These are phyloP conservation scores for Talaromyces thailandensis DNA, from an alignment of 495 filamentous ascomycete species.

Conservation along the genomic window DNA sequence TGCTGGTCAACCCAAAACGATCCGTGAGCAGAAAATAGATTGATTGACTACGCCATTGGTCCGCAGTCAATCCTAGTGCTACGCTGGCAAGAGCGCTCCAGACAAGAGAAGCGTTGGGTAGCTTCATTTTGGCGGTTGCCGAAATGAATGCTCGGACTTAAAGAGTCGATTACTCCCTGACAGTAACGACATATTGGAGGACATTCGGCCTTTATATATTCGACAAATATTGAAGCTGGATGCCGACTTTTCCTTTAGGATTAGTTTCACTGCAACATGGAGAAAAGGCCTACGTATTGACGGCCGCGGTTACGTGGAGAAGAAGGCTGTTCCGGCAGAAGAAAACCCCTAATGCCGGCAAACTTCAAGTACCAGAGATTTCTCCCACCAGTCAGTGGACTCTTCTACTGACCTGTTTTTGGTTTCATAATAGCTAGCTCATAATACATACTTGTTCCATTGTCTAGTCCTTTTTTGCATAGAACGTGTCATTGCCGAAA, in stretches of 20 bases:
- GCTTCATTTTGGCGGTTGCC: background rate
- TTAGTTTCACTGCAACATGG: background rate
- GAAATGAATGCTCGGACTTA: background rate
- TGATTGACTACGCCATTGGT: conserved; percentile 51
- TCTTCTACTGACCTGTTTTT: background rate
- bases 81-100: background rate
- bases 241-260: background rate
- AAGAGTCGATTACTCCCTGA: background rate
- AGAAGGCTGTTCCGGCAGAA: background rate
- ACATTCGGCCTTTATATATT: background rate
- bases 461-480: background rate
- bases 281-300: too few relatives aligned
- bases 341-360: background rate
- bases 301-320: background rate
- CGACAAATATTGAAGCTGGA: background rate
- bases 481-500: background rate
- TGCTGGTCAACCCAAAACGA: conserved; percentile 60
- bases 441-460: background rate
- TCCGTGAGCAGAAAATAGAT: conserved; percentile 73
- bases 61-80: conserved; percentile 8
- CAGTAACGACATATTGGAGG: background rate
- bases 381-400: background rate
- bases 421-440: background rate
- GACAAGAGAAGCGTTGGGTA: background rate
- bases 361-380: background rate